Base-by-base conservation (phyloP, 192 early-diverging fungal species). In the Dissophora ornata region DNA sequence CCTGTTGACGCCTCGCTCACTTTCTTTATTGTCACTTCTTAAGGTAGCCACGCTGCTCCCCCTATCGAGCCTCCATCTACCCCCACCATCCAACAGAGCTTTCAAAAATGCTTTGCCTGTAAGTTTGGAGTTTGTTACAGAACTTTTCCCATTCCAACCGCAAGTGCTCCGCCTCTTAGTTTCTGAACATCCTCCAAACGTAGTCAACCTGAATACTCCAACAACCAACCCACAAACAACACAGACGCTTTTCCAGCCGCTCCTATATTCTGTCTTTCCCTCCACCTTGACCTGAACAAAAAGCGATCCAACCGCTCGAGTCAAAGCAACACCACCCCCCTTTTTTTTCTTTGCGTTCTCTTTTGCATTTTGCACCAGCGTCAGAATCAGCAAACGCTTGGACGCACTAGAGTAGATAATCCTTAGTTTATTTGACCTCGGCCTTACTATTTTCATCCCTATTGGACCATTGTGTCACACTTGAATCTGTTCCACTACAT, bases 111-210 rank as follows among this genome's bases (percentile, higher is more conserved):
- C 62, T 61, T 32, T 75, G 4, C 62, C 56, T 61, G 71, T 75
- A 49, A 75, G 71, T 75, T 75, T 75, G 71, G 71, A 75, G 71
- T 67, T 48, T 60, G 62, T 60, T 46, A 44, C 71, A 60, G 63
- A 66, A 65, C 41, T 28, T 75, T 44, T 28, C 55, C 50, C 47
- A 52, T 42, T 29, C 34, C 44, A 22, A 30, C 29, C 53, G 12
- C 61, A 52, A 53, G 25, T 25, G 41, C 16, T 15, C 42, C 47
- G 29, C 70, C 63, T 32, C 40, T 24, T 65, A 75, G 71, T 67
- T 75, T 75, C 71, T 75, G 62, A 74, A 75, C 71, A 75, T 65
- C 47, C 71, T 75, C 71, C 71, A 75, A 75, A 75, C 71, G 71
- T 75, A 75, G 71, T 75, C 71, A 75, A 75, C 15, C 22, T 53